Evolutionary conservation across 2,329 filamentous ascomycete genomes (phyloP).

Genomic region (Cercospora sp.): DNA sequence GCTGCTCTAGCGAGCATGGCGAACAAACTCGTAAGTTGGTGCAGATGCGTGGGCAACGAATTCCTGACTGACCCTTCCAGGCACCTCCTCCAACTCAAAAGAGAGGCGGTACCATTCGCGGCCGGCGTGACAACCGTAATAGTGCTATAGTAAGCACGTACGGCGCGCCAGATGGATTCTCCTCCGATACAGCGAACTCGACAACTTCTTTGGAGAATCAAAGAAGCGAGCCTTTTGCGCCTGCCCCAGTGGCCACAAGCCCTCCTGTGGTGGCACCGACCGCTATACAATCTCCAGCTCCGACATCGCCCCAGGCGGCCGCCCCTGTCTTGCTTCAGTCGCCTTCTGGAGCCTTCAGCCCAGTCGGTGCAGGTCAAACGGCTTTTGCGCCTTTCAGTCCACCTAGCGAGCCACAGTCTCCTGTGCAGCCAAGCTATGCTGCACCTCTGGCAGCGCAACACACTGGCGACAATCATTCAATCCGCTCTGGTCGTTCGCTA

Average conservation of each 20-base stretch:
- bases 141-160: conserved; percentile 64
- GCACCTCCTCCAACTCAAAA: conserved; percentile 54
- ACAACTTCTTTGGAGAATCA: conserved; percentile 13
- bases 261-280: conserved; percentile 4
- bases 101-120: conserved; percentile 71
- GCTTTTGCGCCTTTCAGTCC: conserved; percentile 36
- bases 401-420: conserved; percentile 30
- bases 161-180: conserved; percentile 19
- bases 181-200: conserved; percentile 4
- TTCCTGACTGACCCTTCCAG: conserved; percentile 35
- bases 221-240: background rate
- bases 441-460: conserved; percentile 54
- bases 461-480: conserved; percentile 78
- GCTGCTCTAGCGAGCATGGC: conserved; percentile 74
- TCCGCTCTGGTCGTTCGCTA: conserved; percentile 78
- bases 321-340: conserved; percentile 22
- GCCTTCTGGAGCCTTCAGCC: conserved; percentile 26
- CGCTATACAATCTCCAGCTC: conserved; percentile 13
- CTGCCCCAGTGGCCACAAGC: background rate
- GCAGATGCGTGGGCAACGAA: background rate
- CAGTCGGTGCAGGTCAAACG: conserved; percentile 23
- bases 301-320: background rate
- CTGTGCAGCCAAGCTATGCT: conserved; percentile 35
- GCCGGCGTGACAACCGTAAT: conserved; percentile 86
- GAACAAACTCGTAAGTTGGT: conserved; percentile 61